Percentiles rank a stretch among this genome's conserved stretches.
These are phyloP conservation scores for Solioccasus polychromus DNA, from an alignment of 768 basidiomycete genomes.

Conservation along the genomic window DNA sequence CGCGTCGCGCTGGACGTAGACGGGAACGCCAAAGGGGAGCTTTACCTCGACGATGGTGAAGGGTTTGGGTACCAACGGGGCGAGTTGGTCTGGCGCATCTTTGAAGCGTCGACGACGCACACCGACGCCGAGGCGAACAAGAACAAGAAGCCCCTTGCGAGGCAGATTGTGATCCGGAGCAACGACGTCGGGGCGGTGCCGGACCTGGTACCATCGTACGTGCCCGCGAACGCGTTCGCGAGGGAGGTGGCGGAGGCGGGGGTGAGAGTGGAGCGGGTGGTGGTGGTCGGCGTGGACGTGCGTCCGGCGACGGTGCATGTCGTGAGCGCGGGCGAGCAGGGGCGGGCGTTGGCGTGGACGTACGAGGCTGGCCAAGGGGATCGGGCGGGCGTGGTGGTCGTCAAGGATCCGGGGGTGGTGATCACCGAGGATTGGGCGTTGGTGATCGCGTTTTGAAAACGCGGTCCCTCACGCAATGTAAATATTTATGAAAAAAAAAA, in stretches of 20 bases:
- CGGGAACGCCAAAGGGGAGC: conserved; percentile 66
- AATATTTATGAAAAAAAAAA: no score
- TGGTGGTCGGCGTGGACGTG: conserved; percentile 67
- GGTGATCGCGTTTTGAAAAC: conserved; percentile 25
- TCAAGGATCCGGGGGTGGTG: conserved; percentile 70
- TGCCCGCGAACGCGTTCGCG: conserved; percentile 65
- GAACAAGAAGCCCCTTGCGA: conserved; percentile 13
- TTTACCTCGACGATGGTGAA: conserved; percentile 95
- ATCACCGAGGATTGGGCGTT: conserved; percentile 68
- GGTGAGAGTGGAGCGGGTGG: conserved; percentile 80
- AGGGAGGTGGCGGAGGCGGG: conserved; percentile 44
- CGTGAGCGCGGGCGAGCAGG: conserved; percentile 36
- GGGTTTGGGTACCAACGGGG: conserved; percentile 74
- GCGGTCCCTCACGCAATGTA: no score
- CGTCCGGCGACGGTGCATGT: conserved; percentile 62
- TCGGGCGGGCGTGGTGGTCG: conserved; percentile 60
- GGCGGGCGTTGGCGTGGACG: conserved; percentile 58
- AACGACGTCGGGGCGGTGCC: conserved; percentile 56
- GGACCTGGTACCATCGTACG: conserved; percentile 47
- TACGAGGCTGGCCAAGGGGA: conserved; percentile 59
- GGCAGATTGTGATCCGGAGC: conserved; percentile 46
- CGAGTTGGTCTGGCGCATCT: conserved; percentile 80
- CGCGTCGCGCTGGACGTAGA: conserved; percentile 71
- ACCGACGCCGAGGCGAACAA: no score
- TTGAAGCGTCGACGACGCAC: conserved; percentile 51